Evolutionary conservation across 768 basidiomycete species (phyloP), one percentile per base, ranked within the genome.

Genomic region (Nidularia sp.): DNA sequence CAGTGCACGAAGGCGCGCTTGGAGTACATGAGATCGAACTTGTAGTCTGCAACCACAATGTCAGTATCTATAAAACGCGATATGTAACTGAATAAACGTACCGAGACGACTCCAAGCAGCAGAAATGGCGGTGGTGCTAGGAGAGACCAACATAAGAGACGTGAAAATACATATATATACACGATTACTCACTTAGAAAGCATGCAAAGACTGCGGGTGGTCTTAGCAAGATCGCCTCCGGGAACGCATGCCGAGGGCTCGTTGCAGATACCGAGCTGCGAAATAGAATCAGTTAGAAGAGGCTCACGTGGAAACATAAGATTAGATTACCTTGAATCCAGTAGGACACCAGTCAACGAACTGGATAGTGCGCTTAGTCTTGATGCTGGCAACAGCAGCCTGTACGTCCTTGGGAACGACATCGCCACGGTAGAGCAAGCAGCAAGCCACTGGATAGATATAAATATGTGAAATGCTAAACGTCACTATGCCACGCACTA

Each of bases 341-440:
- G 96, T 98, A 34, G 91, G 91, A 71, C 92, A 94, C 95, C 95
- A 98, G 66, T 97, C 95, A 55, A 98, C 95, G 68, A 96, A 97
- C 64, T 96, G 94, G 64, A 98, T 97, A 25, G 96, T 97, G 58
- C 90, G 85, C 81, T 95, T 98, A 52, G 94, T 98, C 81, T 95
- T 97, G 78, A 98, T 92, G 59, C 79, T 86, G 42, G 90, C 85
- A 60, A 98, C 91, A 53, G 96, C 96, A 52, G 89, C 84, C 57
- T 95, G 89, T 60, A 88, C 89, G 68, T 98, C 96, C 80, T 96
- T 97, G 61, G 95, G 92, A 45, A 94, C 95, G 59, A 98, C 93
- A 63, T 98, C 95, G 56, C 95, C 95, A 63, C 94, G 92, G 77
- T 93, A 97, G 45, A 97, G 77, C 57, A 95, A 72, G 65, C 87